A percentile compares a stretch with the other conserved stretches of the same genome.
These are phyloP conservation scores for Aspergillus sp. DNA, from an alignment of 2,329 filamentous ascomycete species.

Conservation along the genomic window DNA sequence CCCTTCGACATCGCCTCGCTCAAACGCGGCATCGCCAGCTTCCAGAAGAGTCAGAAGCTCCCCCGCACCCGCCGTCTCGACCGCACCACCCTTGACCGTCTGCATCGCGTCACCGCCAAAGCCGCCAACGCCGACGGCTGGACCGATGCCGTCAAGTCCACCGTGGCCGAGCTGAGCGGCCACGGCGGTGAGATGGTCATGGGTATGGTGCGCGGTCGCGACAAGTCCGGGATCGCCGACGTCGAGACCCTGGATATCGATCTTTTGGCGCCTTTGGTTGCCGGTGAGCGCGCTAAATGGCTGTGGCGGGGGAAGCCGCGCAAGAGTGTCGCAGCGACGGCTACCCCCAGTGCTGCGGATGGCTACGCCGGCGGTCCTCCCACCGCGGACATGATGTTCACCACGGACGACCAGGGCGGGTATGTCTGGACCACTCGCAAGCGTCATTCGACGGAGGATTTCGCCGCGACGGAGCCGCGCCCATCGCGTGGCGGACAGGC, in stretches of 20 bases:
- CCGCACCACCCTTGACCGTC: constrained; percentile 72
- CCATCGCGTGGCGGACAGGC: constrained; percentile 30
- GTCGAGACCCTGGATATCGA: constrained; percentile 91
- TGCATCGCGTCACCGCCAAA: constrained; percentile 84
- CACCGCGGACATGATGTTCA: constrained; percentile 43
- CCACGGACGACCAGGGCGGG: constrained; percentile 44
- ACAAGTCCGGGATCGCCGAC: constrained; percentile 86
- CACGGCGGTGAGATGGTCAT: constrained; percentile 93
- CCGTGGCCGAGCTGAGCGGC: constrained; percentile 86
- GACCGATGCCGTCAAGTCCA: constrained; percentile 92
- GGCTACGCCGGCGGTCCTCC: constrained; percentile 28
- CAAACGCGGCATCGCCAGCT: constrained; percentile 79
- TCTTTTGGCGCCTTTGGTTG: constrained; percentile 71
- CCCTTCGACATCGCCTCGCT: constrained; percentile 81
- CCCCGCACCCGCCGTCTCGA: constrained; percentile 76
- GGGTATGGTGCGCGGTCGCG: constrained; percentile 84
- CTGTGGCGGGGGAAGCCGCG: constrained; percentile 88
- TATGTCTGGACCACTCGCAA: constrained; percentile 45
- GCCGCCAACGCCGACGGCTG: constrained; percentile 85
- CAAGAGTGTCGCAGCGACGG: constrained; percentile 46
- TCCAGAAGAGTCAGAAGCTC: constrained; percentile 86
- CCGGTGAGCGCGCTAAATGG: constrained; percentile 85
- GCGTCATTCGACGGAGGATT: constrained; percentile 39
- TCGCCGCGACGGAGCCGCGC: constrained; percentile 26
- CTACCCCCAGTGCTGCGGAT: constrained; percentile 18